Evolutionary conservation across 768 basidiomycete genomes (phyloP), one percentile per base, ranked within the genome.

Genomic region (Botryobasidium botryosum): DNA sequence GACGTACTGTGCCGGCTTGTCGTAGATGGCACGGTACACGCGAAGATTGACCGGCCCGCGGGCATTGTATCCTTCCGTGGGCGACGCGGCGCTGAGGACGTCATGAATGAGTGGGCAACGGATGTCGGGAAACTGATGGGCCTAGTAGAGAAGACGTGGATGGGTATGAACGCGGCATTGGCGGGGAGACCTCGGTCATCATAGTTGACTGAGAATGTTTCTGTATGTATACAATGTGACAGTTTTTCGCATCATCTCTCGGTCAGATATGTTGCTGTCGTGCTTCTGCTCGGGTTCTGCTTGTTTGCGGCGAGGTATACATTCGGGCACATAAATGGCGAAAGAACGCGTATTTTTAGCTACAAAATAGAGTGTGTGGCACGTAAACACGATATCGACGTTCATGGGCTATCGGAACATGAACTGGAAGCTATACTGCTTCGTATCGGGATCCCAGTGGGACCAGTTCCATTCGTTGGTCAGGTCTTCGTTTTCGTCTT

Each of bases 361-460:
- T n/a, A n/a, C n/a, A n/a, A n/a, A n/a, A n/a, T n/a, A n/a, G n/a
- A n/a, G n/a, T n/a, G n/a, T n/a, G n/a, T n/a, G n/a, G n/a, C n/a
- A n/a, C n/a, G n/a, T n/a, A n/a, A n/a, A n/a, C n/a, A n/a, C n/a
- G n/a, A n/a, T n/a, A n/a, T n/a, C n/a, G n/a, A n/a, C n/a, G n/a
- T n/a, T n/a, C n/a, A n/a, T n/a, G n/a, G n/a, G n/a, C n/a, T 29
- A 42, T n/a, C 49, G 46, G 51, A 90, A 96, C 77, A 96, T 83
- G 68, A 96, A 92, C 63, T 94, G 91, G 69, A 92, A 91, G 59
- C 79, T 86, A 61, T 90, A 92, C 62, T 94, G 88, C 63, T 96
- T 96, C 42, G 90, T 92, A 59, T 99, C 92, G n/a, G 84, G 77
- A 59, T 97, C 94, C 94, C 92, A 97, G 57, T 96, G 85, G 32